These are phyloP conservation scores for Gaultheria prostrata DNA, from an alignment of 148 eudicot species.

Conservation along the genomic window DNA sequence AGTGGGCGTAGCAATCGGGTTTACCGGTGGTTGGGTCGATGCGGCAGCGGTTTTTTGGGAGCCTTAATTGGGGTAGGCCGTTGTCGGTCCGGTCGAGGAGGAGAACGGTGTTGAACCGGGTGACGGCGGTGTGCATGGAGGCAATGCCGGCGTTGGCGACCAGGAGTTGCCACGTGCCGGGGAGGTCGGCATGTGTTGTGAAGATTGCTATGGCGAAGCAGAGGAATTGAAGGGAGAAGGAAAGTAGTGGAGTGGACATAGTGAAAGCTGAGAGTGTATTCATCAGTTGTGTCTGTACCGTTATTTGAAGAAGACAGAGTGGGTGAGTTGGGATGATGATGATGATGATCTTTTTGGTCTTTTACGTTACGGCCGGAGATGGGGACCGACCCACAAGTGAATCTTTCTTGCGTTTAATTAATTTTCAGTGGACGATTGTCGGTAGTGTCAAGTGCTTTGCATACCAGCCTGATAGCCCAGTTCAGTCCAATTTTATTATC, in stretches of 20 bases:
- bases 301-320: too few species aligned
- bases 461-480: too few species aligned
- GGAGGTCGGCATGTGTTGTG: constrained; percentile 43
- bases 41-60: constrained; percentile 44
- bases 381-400: too few species aligned
- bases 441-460: too few species aligned
- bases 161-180: constrained; percentile 86
- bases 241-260: not conserved
- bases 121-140: constrained; percentile 97
- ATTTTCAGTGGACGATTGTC: too few species aligned
- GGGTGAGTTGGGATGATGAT: too few species aligned
- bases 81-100: constrained; percentile 85
- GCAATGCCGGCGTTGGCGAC: constrained; percentile 72
- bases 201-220: not conserved
- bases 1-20: constrained; percentile 82
- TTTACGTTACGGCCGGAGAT: too few species aligned
- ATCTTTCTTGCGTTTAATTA: too few species aligned
- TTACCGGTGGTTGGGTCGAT: constrained; percentile 26
- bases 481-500: too few species aligned
- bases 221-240: not conserved
- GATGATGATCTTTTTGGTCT: too few species aligned
- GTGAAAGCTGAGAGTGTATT: not conserved
- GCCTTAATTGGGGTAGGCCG: constrained; percentile 53
- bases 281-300: too few species aligned
- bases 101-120: constrained; percentile 67